These are phyloP conservation scores for Jamesozyma lodderae DNA, from an alignment of 805 yeast species.

Conservation along the genomic window DNA sequence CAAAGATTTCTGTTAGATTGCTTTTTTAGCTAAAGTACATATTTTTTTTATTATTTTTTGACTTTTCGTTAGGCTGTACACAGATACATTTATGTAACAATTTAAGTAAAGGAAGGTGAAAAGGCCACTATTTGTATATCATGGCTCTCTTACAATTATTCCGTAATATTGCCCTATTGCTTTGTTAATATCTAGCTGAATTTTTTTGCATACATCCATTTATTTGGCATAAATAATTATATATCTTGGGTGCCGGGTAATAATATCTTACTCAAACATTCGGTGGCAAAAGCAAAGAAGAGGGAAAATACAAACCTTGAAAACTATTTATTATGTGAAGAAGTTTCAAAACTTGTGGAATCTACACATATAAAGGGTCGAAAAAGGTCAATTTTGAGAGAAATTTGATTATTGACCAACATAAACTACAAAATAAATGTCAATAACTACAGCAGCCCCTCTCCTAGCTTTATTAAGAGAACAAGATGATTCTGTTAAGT, in stretches of 20 bases:
- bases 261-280: not conserved
- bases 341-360: too few relatives aligned
- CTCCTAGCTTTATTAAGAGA: constrained; percentile 84
- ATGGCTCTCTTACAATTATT: too few relatives aligned
- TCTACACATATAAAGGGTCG: not conserved
- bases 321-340: not conserved
- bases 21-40: constrained; percentile 45
- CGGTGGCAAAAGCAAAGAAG: constrained; percentile 18
- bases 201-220: too few relatives aligned
- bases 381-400: not conserved
- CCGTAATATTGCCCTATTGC: too few relatives aligned
- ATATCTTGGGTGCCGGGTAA: too few relatives aligned
- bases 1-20: constrained; percentile 81
- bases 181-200: too few relatives aligned
- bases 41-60: too few relatives aligned
- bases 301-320: constrained; percentile 3
- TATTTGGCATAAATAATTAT: too few relatives aligned
- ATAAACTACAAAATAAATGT: constrained; percentile 13
- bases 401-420: not conserved
- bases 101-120: too few relatives aligned
- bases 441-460: constrained; percentile 81
- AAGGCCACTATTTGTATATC: too few relatives aligned
- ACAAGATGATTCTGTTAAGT: constrained; percentile 64
- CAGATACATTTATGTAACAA: too few relatives aligned
- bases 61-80: too few relatives aligned